phyloP scores from a whole-genome alignment of 345 rosid species.

The Syzygium oleosum region DNA sequence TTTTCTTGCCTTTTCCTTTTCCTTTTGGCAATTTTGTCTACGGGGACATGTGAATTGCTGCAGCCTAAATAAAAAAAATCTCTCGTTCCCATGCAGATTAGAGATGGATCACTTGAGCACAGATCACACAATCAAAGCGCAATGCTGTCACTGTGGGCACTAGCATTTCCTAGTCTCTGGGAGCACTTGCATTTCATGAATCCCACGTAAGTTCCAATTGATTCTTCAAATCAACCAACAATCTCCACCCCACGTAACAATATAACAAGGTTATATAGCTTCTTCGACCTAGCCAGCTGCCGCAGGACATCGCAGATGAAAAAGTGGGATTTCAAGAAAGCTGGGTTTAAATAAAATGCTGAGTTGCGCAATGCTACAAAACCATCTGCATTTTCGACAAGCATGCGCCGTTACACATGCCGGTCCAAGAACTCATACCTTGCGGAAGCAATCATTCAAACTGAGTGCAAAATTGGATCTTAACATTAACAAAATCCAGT shows the following conservation, averaged over 20 bases:
- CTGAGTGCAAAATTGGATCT: background rate
- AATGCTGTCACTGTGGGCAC: background rate
- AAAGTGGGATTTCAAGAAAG: background rate
- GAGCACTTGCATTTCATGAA: background rate
- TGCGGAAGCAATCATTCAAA: background rate
- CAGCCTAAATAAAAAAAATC: background rate
- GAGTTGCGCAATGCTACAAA: background rate
- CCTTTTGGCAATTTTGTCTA: background rate
- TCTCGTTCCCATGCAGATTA: background rate
- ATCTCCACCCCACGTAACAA: background rate
- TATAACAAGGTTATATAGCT: background rate
- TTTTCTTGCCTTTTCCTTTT: background rate
- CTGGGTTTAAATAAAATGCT: background rate
- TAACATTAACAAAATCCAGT: background rate
- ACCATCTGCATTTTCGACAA: background rate
- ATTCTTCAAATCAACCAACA: background rate
- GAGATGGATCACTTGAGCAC: background rate
- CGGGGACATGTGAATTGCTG: background rate
- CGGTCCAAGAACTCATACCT: background rate
- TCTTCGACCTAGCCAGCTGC: background rate
- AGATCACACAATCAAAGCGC: background rate
- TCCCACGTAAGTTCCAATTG: background rate
- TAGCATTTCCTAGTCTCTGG: background rate
- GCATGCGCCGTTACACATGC: background rate
- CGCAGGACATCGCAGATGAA: background rate